These are phyloP conservation scores for Sutorius australiensis DNA, from an alignment of 768 basidiomycete genomes.

Conservation along the genomic window DNA sequence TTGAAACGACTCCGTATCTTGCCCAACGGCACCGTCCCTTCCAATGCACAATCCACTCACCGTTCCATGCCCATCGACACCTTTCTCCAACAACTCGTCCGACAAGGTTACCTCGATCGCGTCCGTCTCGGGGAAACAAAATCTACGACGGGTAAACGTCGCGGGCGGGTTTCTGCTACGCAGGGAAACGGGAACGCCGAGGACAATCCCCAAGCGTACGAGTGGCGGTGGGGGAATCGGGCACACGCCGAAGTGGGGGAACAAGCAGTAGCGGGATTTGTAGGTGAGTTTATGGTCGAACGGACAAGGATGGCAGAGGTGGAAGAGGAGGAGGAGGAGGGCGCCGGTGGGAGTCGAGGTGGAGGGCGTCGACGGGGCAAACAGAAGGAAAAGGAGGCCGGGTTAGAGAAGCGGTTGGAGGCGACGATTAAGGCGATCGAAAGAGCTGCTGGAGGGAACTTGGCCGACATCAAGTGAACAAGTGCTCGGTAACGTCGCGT, in stretches of 20 bases:
- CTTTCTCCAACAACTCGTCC: constrained; percentile 59
- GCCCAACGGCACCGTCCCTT: constrained; percentile 44
- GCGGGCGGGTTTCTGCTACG: constrained; percentile 47
- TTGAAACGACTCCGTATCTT: constrained; percentile 69
- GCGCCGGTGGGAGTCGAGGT: not conserved
- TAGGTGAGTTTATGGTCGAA: constrained; percentile 73
- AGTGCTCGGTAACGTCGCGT: too few relatives aligned
- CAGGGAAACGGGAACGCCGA: constrained; percentile 25
- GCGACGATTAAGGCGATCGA: constrained; percentile 28
- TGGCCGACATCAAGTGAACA: constrained; percentile 37
- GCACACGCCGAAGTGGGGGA: constrained; percentile 85
- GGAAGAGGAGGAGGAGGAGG: constrained; percentile 19
- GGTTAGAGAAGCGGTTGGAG: constrained; percentile 27
- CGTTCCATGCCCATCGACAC: constrained; percentile 55
- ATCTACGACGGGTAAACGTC: constrained; percentile 47
- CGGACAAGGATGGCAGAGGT: constrained; percentile 10
- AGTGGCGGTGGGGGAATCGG: constrained; percentile 86
- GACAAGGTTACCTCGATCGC: constrained; percentile 79
- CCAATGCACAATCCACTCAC: constrained; percentile 48
- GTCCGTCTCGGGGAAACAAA: constrained; percentile 49
- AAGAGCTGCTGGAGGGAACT: constrained; percentile 48
- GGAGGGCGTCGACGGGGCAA: constrained; percentile 11
- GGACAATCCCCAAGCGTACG: constrained; percentile 36
- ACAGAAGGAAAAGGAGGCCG: constrained; percentile 12
- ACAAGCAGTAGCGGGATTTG: constrained; percentile 64